phyloP scores from a whole-genome alignment of 257 asterid genomes.

The Rhazya stricta region DNA sequence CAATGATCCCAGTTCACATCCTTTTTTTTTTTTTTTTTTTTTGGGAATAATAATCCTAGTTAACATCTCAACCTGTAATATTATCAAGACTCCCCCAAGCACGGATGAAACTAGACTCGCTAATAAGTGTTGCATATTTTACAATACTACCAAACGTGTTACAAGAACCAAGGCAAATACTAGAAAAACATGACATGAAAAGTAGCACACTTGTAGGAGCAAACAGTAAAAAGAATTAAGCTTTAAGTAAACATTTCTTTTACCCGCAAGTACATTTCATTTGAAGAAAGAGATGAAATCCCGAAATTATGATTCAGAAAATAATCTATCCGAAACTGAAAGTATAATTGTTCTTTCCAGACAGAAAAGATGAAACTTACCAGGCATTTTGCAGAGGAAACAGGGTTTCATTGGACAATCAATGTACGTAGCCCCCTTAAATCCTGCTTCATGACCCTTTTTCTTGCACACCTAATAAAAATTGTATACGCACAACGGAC shows the following conservation, averaged over 20 bases:
- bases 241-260: neutral
- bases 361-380: conserved; percentile 24
- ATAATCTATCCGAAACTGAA: neutral
- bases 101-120: neutral
- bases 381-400: conserved; percentile 95
- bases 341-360: neutral
- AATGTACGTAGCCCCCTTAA: conserved; percentile 87
- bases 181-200: neutral
- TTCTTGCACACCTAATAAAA: conserved; percentile 72
- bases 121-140: neutral
- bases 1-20: neutral
- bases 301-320: neutral
- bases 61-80: neutral
- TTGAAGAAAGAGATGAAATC: neutral
- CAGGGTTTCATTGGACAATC: conserved; percentile 99
- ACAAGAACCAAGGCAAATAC: neutral
- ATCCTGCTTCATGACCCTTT: conserved; percentile 97
- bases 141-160: neutral
- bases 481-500: neutral
- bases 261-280: neutral
- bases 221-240: neutral
- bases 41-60: neutral
- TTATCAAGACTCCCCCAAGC: neutral
- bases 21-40: too few relatives aligned
- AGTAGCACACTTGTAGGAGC: neutral